Base-by-base conservation (phyloP, 1,284 basidiomycete genomes). In the Trichosporon coremiiforme region DNA sequence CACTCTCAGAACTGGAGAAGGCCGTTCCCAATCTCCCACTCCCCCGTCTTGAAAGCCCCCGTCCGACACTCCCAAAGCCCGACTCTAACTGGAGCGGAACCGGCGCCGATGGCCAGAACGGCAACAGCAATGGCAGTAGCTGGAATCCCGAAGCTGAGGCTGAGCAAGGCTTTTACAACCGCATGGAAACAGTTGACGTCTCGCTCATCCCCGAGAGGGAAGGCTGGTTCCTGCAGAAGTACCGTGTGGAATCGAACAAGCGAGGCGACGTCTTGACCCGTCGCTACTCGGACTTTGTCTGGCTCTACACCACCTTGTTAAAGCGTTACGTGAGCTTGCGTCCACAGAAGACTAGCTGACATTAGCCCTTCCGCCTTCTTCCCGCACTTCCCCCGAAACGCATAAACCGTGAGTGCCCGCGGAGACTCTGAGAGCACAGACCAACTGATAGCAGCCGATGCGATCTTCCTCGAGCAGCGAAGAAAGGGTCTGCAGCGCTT, bases 281-380 rank as follows among this genome's bases (percentile, higher is more conserved):
- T 8, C 79, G 86, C 9, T 98, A 96, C 82, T 94, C 92, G 5
- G 95, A 98, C 80, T 98, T 97, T 79, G 88, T 88, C 7, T 95
- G 91, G 84, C 85, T 98, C 25, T 91, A 92, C 87, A 93, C 95
- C 71, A 90, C 89, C 72, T 85, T 98, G 45, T 84, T 89, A 13
- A 81, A 82, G 67, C 81, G 85, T 65, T 84, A 84, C 71, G 83
- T 84, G 65, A 76, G 81, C 36, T 47, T 4, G 12, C 5, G 1
- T 17, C 1, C 17, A n/a, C 15, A 15, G 22, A 9, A 8, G 41
- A 8, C 41, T 6, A 12, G 45, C 66, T 70, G 29, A 66, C 25
- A 89, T 65, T 93, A 98, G 85, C 94, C 95, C 0, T 97, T 97
- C 87, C 89, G 95, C 38, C 85, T 97, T n/a, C 86, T 96, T 71